phyloP scores from a whole-genome alignment of 805 yeast genomes.

The Yueomyces sp. region DNA sequence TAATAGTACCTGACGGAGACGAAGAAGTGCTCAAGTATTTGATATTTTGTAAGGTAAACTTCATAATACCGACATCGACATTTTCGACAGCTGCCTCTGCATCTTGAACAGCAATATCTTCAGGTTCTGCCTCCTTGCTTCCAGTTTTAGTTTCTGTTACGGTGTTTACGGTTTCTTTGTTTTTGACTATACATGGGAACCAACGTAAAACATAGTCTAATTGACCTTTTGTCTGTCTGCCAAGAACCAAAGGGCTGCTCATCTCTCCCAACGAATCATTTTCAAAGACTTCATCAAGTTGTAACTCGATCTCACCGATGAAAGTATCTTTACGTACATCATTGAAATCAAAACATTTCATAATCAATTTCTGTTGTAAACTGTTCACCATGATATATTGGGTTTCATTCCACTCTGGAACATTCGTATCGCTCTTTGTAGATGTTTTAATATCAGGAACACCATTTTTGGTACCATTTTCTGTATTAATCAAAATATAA shows the following conservation, averaged over 20 bases:
- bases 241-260: slow-evolving; percentile 22
- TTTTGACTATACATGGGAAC: slow-evolving; percentile 22
- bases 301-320: slow-evolving; percentile 38
- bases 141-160: slow-evolving; percentile 1
- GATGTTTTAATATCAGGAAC: slow-evolving; percentile 33
- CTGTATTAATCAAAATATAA: slow-evolving; percentile 35
- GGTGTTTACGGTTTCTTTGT: slow-evolving; percentile 1
- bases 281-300: slow-evolving; percentile 48
- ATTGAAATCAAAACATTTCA: slow-evolving; percentile 42
- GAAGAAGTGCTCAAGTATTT: slow-evolving; percentile 38
- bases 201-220: slow-evolving; percentile 41
- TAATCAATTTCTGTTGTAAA: slow-evolving; percentile 42
- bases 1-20: slow-evolving; percentile 32
- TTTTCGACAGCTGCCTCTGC: slow-evolving; percentile 27
- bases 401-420: slow-evolving; percentile 58
- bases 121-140: slow-evolving; percentile 6
- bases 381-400: slow-evolving; percentile 43
- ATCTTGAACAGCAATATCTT: slow-evolving; percentile 5
- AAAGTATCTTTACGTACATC: slow-evolving; percentile 43
- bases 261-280: slow-evolving; percentile 22
- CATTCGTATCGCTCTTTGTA: slow-evolving; percentile 39
- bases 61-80: slow-evolving; percentile 63
- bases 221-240: slow-evolving; percentile 40
- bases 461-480: slow-evolving; percentile 32
- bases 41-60: slow-evolving; percentile 48